A percentile compares a stretch with the other conserved stretches of the same genome.
phyloP scores from a whole-genome alignment of 1,284 basidiomycete species.

The Cryptococcus hybrid region DNA sequence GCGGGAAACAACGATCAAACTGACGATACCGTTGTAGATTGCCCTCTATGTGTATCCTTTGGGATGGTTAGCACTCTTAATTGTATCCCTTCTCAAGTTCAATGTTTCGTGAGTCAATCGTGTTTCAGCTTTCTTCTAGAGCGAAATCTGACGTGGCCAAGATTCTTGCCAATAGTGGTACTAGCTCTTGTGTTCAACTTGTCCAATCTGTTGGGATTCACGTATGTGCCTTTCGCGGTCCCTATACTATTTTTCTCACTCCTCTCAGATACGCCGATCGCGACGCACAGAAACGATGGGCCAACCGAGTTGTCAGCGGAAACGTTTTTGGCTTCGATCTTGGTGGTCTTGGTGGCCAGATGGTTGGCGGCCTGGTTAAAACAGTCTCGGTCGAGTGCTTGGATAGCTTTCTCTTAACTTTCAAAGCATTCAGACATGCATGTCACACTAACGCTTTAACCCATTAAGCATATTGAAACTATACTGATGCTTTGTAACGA shows the following conservation, averaged over 20 bases:
- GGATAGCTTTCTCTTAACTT: conserved; percentile 6
- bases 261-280: conserved; percentile 65
- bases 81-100: conserved; percentile 84
- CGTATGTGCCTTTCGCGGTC: conserved; percentile 57
- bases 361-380: conserved; percentile 74
- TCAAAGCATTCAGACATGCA: background rate
- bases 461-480: background rate
- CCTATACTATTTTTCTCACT: background rate
- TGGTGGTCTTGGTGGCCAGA: conserved; percentile 72
- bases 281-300: conserved; percentile 83
- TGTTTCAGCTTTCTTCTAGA: conserved; percentile 5
- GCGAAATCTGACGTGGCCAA: conserved; percentile 7
- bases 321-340: conserved; percentile 56
- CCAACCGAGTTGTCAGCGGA: conserved; percentile 64
- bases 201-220: conserved; percentile 88
- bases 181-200: conserved; percentile 88
- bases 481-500: background rate
- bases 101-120: conserved; percentile 66
- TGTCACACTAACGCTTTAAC: background rate
- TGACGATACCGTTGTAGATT: conserved; percentile 55
- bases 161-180: conserved; percentile 81
- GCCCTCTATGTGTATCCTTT: conserved; percentile 87
- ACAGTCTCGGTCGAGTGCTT: conserved; percentile 68
- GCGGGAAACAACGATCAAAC: background rate
- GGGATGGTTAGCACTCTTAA: conserved; percentile 78